phyloP scores from a whole-genome alignment of 257 asterid genomes.

The Nicotiana obtusifolia region DNA sequence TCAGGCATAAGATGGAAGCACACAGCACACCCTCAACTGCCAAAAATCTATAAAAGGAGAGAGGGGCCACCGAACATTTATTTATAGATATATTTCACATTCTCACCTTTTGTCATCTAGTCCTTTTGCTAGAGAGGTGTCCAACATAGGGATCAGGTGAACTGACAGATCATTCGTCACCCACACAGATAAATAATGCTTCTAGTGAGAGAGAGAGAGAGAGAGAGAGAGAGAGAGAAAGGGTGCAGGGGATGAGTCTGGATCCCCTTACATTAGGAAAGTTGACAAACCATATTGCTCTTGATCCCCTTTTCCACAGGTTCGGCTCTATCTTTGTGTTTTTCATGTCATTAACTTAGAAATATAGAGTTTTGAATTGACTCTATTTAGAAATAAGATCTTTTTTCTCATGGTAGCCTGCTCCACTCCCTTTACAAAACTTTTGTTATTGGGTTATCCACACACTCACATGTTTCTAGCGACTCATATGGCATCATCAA shows the following conservation, averaged over 20 bases:
- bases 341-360: not conserved
- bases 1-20: not conserved
- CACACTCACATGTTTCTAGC: too few relatives aligned
- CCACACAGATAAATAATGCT: not conserved
- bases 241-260: not conserved
- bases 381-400: too few relatives aligned
- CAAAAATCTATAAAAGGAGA: not conserved
- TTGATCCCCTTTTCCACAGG: not conserved
- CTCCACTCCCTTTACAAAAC: too few relatives aligned
- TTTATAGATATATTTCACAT: not conserved
- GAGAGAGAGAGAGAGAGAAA: too few relatives aligned
- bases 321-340: not conserved
- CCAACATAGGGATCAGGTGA: not conserved
- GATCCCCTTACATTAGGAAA: not conserved
- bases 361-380: too few relatives aligned
- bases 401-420: too few relatives aligned
- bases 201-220: not conserved
- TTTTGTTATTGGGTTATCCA: too few relatives aligned
- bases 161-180: not conserved
- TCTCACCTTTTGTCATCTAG: slow-evolving; percentile 1
- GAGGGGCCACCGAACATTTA: too few relatives aligned
- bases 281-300: not conserved
- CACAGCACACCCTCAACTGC: not conserved
- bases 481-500: too few relatives aligned
- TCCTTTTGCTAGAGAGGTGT: not conserved